Base-by-base conservation (phyloP, 257 asterid species). In the Solanum piurae region DNA sequence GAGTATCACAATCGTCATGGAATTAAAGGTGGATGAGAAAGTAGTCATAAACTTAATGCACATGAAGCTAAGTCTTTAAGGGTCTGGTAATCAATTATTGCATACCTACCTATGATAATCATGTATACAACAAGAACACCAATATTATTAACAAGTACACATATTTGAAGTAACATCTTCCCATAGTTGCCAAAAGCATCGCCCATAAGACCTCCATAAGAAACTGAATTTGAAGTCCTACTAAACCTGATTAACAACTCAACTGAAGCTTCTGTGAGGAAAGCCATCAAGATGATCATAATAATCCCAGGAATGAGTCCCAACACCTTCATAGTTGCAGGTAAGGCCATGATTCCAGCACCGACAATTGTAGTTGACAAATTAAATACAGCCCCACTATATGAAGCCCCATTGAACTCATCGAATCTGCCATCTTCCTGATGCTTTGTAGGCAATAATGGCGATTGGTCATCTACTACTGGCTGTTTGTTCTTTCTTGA, bases 301-400 rank as follows among this genome's bases (percentile, higher is more conserved):
- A 85, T 89, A 87, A 93, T 88, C 87, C 98, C 98, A 8, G 89
- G 92, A 88, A 94, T 74, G 66, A 95, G 96, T 58, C 98, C 98
- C 93, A 95, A 87, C 84, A 91, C 93, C 90, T 95, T 95, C 98
- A 95, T 92, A 87, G 95, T 93, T 38, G 98, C 98, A 64, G 98
- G 98, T 89, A 95, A 87, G 82, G 98, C 95, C 98, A 95, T 95
- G 87, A 95, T 95, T 85, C 98, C 98, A 85, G 98, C 98, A 74
- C 98, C 98, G 1, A 95, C 95, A 74, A 95, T 92, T 12, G 98
- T 95, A 4, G 98, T 95, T 5, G 98, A 95, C 83, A 95, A 90
- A 91, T 95, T 95, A 88, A 93, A 95, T 90, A 95, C 98, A 7
- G 98, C 96, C 76, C 98, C 98, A 85, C 94, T 92, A 90, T 93